Evolutionary conservation across 305 asterid species (phyloP).

Genomic region (Plantago coronopus): DNA sequence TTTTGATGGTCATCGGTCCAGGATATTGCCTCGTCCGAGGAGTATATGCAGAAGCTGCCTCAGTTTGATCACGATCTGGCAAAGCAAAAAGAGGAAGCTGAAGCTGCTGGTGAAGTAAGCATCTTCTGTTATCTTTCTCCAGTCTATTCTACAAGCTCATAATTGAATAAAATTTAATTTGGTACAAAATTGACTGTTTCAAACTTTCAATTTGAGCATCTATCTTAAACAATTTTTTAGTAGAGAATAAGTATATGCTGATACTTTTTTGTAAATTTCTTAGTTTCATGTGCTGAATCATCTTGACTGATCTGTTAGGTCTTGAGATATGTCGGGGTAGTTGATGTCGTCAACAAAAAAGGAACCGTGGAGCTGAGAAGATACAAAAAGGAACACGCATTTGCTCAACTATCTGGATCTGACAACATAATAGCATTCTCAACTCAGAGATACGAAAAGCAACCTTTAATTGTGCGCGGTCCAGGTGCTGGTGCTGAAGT

Average conservation of each 20-base stretch:
- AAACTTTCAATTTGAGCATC: neutral
- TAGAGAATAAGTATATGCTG: too few species aligned
- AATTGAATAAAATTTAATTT: neutral
- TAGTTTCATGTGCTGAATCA: too few species aligned
- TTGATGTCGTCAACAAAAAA: conserved; percentile 65
- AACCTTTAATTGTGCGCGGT: conserved; percentile 80
- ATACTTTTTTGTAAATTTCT: too few species aligned
- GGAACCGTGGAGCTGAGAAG: conserved; percentile 74
- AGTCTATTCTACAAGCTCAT: neutral
- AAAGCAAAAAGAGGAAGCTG: conserved; percentile 70
- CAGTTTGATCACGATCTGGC: conserved; percentile 63
- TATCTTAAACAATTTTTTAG: too few species aligned
- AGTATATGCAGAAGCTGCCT: conserved; percentile 66
- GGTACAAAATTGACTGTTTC: neutral
- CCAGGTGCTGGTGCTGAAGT: conserved; percentile 99
- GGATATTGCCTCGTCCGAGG: conserved; percentile 62
- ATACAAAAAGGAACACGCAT: conserved; percentile 79
- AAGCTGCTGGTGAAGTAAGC: conserved; percentile 83
- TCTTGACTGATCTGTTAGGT: conserved; percentile 46
- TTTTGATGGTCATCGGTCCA: conserved; percentile 30
- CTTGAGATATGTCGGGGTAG: conserved; percentile 84
- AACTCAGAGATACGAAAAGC: conserved; percentile 79
- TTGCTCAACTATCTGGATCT: conserved; percentile 87
- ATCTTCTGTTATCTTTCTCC: neutral
- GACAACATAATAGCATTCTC: conserved; percentile 91